phyloP scores from a whole-genome alignment of 2,329 filamentous ascomycete genomes.

The Penicillium sp. region DNA sequence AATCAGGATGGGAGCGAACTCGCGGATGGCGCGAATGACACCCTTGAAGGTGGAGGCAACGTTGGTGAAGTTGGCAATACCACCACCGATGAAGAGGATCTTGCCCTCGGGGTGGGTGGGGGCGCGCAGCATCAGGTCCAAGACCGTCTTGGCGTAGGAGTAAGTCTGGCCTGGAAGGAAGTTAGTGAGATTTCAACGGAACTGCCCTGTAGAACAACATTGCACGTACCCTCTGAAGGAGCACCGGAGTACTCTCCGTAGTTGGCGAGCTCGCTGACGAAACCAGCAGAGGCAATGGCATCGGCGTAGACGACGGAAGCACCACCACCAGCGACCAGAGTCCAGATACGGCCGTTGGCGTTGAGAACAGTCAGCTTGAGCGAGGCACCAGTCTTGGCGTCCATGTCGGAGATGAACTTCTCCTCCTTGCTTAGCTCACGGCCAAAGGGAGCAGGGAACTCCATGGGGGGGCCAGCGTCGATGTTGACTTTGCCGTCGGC shows the following conservation, averaged over 20 bases:
- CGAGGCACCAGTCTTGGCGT: constrained; percentile 98
- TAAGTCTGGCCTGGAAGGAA: constrained; percentile 68
- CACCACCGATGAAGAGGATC: constrained; percentile 98
- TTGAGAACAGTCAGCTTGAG: constrained; percentile 98
- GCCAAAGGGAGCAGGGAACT: constrained; percentile 98
- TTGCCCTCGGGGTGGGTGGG: constrained; percentile 86
- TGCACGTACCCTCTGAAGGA: constrained; percentile 70
- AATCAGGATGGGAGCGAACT: constrained; percentile 78
- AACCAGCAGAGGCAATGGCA: constrained; percentile 94
- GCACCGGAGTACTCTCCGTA: constrained; percentile 99
- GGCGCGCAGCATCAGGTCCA: constrained; percentile 95
- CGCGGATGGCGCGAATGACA: constrained; percentile 92
- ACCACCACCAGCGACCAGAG: constrained; percentile 97
- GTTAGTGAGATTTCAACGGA: constrained; percentile 34
- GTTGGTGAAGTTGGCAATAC: constrained; percentile 99
- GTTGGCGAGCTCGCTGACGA: constrained; percentile 95
- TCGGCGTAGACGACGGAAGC: constrained; percentile 98
- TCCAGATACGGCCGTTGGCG: constrained; percentile 90
- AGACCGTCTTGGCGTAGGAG: constrained; percentile 96
- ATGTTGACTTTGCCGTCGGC: constrained; percentile 79
- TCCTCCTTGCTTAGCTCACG: constrained; percentile 99
- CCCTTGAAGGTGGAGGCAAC: constrained; percentile 99
- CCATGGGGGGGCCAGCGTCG: constrained; percentile 95
- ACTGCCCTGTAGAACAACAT: constrained; percentile 38
- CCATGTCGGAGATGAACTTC: constrained; percentile 97